Percentiles rank a stretch among this genome's conserved stretches.
Evolutionary conservation across 768 basidiomycete species (phyloP).

Genomic region (Auriscalpium vulgare): DNA sequence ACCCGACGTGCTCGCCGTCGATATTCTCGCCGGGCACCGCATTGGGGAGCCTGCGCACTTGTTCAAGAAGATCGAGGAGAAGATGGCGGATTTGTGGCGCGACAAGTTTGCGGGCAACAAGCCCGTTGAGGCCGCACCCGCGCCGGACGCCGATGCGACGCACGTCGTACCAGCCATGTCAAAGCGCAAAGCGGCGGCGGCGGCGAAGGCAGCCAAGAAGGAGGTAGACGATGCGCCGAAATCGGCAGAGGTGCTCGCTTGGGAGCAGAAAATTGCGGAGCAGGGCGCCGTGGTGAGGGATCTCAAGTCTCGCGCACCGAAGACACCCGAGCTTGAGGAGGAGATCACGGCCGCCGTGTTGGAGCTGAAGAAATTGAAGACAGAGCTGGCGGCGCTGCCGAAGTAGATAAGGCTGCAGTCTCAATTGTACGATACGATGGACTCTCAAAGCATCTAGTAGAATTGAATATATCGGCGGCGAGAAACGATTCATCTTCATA

Average conservation of each 20-base stretch:
- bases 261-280: constrained; percentile 67
- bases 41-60: constrained; percentile 84
- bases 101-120: constrained; percentile 68
- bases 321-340: constrained; percentile 52
- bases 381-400: constrained; percentile 35
- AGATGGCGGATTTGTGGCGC: constrained; percentile 78
- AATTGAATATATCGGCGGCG: too few relatives aligned
- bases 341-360: constrained; percentile 55
- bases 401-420: constrained; percentile 3
- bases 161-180: constrained; percentile 42
- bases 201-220: constrained; percentile 37
- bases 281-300: constrained; percentile 70
- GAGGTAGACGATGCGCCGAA: constrained; percentile 45
- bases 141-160: constrained; percentile 32
- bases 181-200: constrained; percentile 42
- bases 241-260: constrained; percentile 59
- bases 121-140: constrained; percentile 28
- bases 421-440: too few relatives aligned
- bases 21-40: constrained; percentile 80
- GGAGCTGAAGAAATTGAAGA: constrained; percentile 58
- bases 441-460: too few relatives aligned
- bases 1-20: constrained; percentile 63
- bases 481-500: too few relatives aligned
- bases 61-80: constrained; percentile 92
- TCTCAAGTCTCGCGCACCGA: constrained; percentile 58